These are phyloP conservation scores for Phytophthora ohioensis DNA, from an alignment of 352 stramenopile genomes.

Conservation along the genomic window DNA sequence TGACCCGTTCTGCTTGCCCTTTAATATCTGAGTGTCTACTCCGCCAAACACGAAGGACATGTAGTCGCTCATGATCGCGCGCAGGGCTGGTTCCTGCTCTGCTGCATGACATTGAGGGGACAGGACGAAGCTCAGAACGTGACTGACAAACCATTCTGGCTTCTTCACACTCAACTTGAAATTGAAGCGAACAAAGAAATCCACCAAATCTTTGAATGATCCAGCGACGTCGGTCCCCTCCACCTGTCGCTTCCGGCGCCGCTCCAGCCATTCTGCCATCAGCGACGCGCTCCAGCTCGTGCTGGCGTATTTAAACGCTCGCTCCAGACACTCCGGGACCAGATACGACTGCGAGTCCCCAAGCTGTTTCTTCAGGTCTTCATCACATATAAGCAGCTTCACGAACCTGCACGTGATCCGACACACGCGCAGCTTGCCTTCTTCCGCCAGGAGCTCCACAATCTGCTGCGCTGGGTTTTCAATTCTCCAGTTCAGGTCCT, in stretches of 20 bases:
- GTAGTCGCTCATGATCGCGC: constrained; percentile 48
- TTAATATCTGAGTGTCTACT: constrained; percentile 22
- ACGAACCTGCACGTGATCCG: constrained; percentile 55
- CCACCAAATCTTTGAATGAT: constrained; percentile 46
- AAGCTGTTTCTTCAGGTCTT: constrained; percentile 35
- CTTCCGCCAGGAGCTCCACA: constrained; percentile 60
- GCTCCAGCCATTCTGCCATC: constrained; percentile 42
- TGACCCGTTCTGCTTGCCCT: constrained; percentile 31
- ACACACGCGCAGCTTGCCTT: constrained; percentile 51
- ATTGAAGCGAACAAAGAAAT: constrained; percentile 54
- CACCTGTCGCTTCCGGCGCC: constrained; percentile 24
- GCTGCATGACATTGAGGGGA: constrained; percentile 39
- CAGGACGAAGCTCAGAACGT: constrained; percentile 69
- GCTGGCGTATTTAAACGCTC: constrained; percentile 55
- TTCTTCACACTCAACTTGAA: constrained; percentile 67
- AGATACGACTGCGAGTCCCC: constrained; percentile 45
- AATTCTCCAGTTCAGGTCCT: constrained; percentile 49
- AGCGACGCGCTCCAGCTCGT: constrained; percentile 51
- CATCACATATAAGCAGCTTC: constrained; percentile 48
- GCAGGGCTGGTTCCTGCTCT: constrained; percentile 41
- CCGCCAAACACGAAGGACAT: constrained; percentile 65
- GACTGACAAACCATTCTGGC: constrained; percentile 78
- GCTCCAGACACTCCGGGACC: constrained; percentile 58
- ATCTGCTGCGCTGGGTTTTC: constrained; percentile 56
- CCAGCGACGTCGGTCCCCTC: constrained; percentile 3